Evolutionary conservation across 2,329 filamentous ascomycete species (phyloP).

Genomic region (Chaetomium globosum): DNA sequence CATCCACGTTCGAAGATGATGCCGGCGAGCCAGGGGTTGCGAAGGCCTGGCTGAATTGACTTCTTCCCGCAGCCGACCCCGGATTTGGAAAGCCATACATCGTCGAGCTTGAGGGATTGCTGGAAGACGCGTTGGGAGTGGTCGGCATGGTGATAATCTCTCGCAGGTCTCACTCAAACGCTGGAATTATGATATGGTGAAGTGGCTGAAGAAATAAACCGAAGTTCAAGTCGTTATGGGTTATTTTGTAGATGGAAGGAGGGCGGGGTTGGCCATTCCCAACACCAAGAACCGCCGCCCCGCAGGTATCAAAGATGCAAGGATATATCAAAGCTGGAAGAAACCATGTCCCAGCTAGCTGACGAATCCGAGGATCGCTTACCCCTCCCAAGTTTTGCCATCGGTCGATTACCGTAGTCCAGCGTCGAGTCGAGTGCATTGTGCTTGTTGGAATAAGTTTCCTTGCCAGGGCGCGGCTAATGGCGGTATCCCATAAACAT

Average conservation of each 20-base stretch:
- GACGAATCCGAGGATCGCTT: too few species aligned
- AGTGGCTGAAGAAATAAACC: not conserved
- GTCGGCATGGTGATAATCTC: conserved; percentile 8
- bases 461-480: too few species aligned
- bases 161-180: not conserved
- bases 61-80: not conserved
- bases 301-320: not conserved
- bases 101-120: conserved; percentile 1
- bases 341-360: not conserved
- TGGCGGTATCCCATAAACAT: not conserved
- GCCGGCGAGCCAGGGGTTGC: conserved; percentile 15
- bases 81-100: conserved; percentile 5
- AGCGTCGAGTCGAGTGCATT: too few species aligned
- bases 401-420: not conserved
- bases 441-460: too few species aligned
- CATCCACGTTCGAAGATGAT: conserved; percentile 21
- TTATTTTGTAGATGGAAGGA: not conserved
- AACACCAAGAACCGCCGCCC: not conserved
- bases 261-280: not conserved
- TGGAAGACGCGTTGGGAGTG: conserved; percentile 12
- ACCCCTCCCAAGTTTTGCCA: not conserved
- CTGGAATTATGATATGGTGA: not conserved
- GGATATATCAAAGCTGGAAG: not conserved
- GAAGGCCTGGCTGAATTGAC: conserved; percentile 24
- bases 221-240: not conserved